Evolutionary conservation across 805 yeast species (phyloP).

Genomic region (Nematodospora valgi): DNA sequence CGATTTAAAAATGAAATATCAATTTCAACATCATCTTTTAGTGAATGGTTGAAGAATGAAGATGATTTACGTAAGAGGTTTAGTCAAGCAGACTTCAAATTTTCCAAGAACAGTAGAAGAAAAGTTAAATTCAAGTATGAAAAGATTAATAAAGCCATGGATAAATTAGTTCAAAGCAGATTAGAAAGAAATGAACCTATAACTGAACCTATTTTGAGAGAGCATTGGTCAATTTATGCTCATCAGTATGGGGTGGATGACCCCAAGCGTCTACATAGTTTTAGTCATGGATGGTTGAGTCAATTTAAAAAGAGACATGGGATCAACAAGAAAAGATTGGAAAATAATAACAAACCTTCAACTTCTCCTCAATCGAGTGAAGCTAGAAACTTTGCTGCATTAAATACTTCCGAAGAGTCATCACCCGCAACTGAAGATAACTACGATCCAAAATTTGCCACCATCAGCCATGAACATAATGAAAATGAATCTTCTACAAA

Average conservation of each 20-base stretch:
- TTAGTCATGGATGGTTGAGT: conserved; percentile 62
- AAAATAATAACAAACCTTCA: background rate
- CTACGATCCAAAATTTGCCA: conserved; percentile 15
- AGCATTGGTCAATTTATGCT: conserved; percentile 55
- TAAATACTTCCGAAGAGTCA: conserved; percentile 5
- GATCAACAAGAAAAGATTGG: conserved; percentile 29
- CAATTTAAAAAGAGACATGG: conserved; percentile 61
- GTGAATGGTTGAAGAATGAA: conserved; percentile 61
- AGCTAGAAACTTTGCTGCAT: conserved; percentile 1
- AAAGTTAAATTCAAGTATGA: conserved; percentile 54
- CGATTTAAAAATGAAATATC: conserved; percentile 47
- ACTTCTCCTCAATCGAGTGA: no score
- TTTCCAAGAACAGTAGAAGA: conserved; percentile 36
- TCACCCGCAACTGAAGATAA: conserved; percentile 11
- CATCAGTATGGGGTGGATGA: conserved; percentile 56
- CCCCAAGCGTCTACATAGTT: conserved; percentile 52
- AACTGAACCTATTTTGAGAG: conserved; percentile 53
- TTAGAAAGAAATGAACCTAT: conserved; percentile 43
- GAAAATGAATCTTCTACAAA: conserved; percentile 6
- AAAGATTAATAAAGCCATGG: conserved; percentile 59
- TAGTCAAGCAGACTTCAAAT: conserved; percentile 29
- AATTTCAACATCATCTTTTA: conserved; percentile 56
- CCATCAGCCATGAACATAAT: conserved; percentile 6
- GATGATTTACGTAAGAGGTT: conserved; percentile 45
- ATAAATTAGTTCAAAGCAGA: conserved; percentile 45